Evolutionary conservation across 805 yeast genomes (phyloP), one percentile per base, ranked within the genome.

Genomic region (Candida verbasci): DNA sequence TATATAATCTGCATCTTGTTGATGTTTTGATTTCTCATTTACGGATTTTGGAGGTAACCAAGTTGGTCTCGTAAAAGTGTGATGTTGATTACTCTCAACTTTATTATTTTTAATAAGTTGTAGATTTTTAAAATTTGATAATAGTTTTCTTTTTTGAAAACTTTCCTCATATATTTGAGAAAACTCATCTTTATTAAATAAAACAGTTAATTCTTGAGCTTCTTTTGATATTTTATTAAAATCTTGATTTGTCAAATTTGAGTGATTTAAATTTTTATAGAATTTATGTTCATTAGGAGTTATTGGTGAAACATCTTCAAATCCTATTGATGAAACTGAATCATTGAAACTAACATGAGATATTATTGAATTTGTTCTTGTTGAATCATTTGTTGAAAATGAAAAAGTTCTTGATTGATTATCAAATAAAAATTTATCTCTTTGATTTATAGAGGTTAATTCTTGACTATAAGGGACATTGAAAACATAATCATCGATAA

Each of bases 381-480:
- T 64, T 1, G 69, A 56, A n/a, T 55, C 60, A 8, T 53, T 60
- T 0, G 75, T 69, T n/a, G 49, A 35, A 4, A 44, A 38, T 4
- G 55, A 47, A 9, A 33, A 40, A 20, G 45, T 44, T 12, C 60
- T 44, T n/a, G 43, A 49, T 31, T 31, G 42, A 33, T 49, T 42
- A 12, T 40, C 52, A 26, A 59, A 44, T 10, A 42, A 43, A 10
- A 56, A 53, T 32, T 53, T 58, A 43, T 70, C 68, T 32, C 57
- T 56, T 14, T 58, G 57, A n/a, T 29, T 29, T 12, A 65, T 44
- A 9, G 68, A 55, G 5, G 55, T 62, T 14, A 80, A 55, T 0
- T 82, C 71, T 32, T 76, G 80, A 0, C 83, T 69, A 35, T 77
- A 56, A 3, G 88, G 88, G 14, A 82, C 83, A 46, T 82, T 80